Evolutionary conservation across 768 basidiomycete genomes (phyloP), one percentile per base, ranked within the genome.

Genomic region (Hemileccinum impolitum): DNA sequence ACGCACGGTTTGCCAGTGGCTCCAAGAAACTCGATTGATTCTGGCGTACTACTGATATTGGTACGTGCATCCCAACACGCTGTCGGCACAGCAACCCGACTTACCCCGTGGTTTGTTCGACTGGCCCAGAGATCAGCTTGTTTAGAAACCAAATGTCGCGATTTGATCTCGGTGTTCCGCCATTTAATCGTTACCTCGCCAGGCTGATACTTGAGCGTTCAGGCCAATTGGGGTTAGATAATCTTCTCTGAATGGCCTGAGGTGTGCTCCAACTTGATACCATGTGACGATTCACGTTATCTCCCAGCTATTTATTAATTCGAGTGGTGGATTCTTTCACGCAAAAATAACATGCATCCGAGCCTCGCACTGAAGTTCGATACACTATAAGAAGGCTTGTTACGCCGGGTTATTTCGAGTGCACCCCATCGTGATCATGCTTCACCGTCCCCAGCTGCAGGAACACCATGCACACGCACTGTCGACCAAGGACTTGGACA

Each of bases 401-500:
- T 19, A 14, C 15, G 1, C 18, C 3, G 11, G 6, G 21, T 8
- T 5, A 13, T 15, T 17, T 39, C 9, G 43, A 30, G 25, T 40
- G 9, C 25, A 23, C n/a, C 35, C 18, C 34, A 31, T 23, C 19
- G 51, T 37, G 42, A 28, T 19, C 15, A 51, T 52, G 23, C 37
- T 28, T 39, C 48, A 51, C 12, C 23, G 25, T 11, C 13, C 10
- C 1, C 35, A 26, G n/a, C 3, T 45, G 18, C 59, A 56, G 4
- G 47, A 52, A 15, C 35, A 37, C 12, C 52, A 65, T 54, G 51
- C n/a, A n/a, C 63, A 61, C 5, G 51, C 52, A 4, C 17, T 67
- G 12, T 72, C 76, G 4, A 66, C 71, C 39, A 73, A 68, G 49
- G 75, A 81, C 45, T 72, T 84, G 6, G 85, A 86, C 58, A 81